These are phyloP conservation scores for Sporopachydermia quercuum DNA, from an alignment of 805 yeast species.

Conservation along the genomic window DNA sequence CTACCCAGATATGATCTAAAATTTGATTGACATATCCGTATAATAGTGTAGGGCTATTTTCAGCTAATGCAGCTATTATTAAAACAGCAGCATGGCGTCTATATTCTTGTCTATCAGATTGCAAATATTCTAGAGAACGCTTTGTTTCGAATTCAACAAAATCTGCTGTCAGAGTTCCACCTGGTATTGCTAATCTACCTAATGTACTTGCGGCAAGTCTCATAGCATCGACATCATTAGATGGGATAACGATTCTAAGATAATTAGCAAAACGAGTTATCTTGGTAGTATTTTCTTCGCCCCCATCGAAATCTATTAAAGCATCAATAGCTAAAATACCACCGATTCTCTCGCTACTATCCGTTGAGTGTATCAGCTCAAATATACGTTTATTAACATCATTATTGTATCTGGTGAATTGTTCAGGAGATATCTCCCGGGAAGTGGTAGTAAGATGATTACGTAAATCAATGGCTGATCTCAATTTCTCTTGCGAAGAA, in stretches of 20 bases:
- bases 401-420: conserved; percentile 65
- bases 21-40: conserved; percentile 67
- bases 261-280: conserved; percentile 88
- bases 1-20: conserved; percentile 75
- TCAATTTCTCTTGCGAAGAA: conserved; percentile 27
- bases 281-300: conserved; percentile 68
- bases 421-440: conserved; percentile 71
- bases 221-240: conserved; percentile 76
- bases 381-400: conserved; percentile 79
- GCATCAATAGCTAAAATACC: conserved; percentile 87
- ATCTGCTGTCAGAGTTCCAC: conserved; percentile 80
- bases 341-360: conserved; percentile 61
- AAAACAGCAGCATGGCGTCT: conserved; percentile 86
- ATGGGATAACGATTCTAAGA: conserved; percentile 62
- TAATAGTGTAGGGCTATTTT: conserved; percentile 72
- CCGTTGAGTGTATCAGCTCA: conserved; percentile 67
- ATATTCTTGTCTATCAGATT: conserved; percentile 72
- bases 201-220: conserved; percentile 72
- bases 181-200: conserved; percentile 81
- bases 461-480: conserved; percentile 48
- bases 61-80: conserved; percentile 69
- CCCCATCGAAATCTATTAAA: conserved; percentile 70
- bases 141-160: conserved; percentile 88
- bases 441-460: conserved; percentile 57
- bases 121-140: conserved; percentile 80